Evolutionary conservation across 2,329 filamentous ascomycete species (phyloP), one percentile per base, ranked within the genome.

Genomic region (Aspergillus ustus): DNA sequence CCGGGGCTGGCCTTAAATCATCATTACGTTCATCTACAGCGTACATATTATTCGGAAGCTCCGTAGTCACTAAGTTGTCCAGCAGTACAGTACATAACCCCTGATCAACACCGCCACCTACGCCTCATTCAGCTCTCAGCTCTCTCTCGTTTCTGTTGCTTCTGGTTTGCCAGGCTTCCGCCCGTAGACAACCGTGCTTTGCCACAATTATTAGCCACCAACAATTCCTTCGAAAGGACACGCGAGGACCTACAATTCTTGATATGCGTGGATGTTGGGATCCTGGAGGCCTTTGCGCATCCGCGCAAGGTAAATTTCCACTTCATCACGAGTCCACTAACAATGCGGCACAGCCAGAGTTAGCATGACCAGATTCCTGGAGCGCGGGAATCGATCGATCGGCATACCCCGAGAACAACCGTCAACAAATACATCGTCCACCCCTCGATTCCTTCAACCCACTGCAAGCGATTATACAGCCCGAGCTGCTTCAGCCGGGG

Each of bases 401-500:
- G 20, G 45, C 40, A 2, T n/a, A 65, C 71, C 59, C 70, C 69
- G 29, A 72, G 63, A 43, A 70, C 59, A 17, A 59, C 67, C 4
- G 72, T 72, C n/a, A 69, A 57, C 17, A 72, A 59, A 11, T 66
- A 60, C 64, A 75, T 64, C 17, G 61, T 60, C 72, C 73, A 75
- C 7, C 70, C 70, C 52, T 75, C 71, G 50, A 74, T 63, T 0
- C 73, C 72, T 4, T 64, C 64, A 37, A 73, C 69, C 63, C 68
- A 69, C 43, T 70, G 67, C 17, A 67, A 59, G 22, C 66, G 66
- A 46, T 67, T 63, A 63, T 68, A 72, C 3, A 57, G 57, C 9
- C 68, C 71, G 9, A 73, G 53, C 20, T 69, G 58, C 40, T 69
- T 67, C 25, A 72, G 45, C 0, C 52, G 48, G 4, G 61, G 55